Percentiles rank a stretch among this genome's conserved stretches.
phyloP scores from a whole-genome alignment of 495 filamentous ascomycete genomes.

The Aspergillus mulundensis region DNA sequence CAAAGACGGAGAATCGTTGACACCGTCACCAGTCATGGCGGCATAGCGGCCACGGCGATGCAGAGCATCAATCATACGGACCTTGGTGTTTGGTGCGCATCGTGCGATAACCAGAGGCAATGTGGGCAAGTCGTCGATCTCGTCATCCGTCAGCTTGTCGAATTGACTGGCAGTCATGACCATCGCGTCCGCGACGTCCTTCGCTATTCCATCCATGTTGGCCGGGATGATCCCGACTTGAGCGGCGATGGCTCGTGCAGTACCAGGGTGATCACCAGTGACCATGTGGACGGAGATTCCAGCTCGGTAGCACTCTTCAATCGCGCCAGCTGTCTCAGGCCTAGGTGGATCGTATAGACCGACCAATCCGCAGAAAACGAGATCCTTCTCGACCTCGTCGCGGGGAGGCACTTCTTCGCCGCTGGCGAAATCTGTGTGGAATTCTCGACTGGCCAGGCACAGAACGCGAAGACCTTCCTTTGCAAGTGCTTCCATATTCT shows the following conservation, averaged over 20 bases:
- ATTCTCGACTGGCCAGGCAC: constrained; percentile 51
- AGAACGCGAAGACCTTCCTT: constrained; percentile 63
- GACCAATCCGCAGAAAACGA: constrained; percentile 63
- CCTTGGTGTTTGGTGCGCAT: constrained; percentile 68
- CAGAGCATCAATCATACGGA: constrained; percentile 74
- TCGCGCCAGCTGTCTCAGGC: constrained; percentile 47
- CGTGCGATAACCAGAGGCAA: constrained; percentile 68
- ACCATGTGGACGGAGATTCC: constrained; percentile 77
- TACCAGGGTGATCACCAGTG: constrained; percentile 64
- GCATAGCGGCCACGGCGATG: constrained; percentile 62
- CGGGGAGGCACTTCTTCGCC: constrained; percentile 46
- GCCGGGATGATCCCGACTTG: constrained; percentile 65
- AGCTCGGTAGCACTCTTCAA: constrained; percentile 56
- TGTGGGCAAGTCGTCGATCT: constrained; percentile 62
- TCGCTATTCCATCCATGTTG: constrained; percentile 45
- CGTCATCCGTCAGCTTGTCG: constrained; percentile 56
- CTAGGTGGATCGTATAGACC: constrained; percentile 74
- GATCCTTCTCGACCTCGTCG: constrained; percentile 53
- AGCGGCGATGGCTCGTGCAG: constrained; percentile 60
- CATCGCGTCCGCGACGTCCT: constrained; percentile 56
- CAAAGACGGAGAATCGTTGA: constrained; percentile 80
- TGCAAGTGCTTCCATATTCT: constrained; percentile 63
- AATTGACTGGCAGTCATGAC: constrained; percentile 70
- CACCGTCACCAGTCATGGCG: constrained; percentile 89
- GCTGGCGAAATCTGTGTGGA: constrained; percentile 22